phyloP scores from a whole-genome alignment of 495 filamentous ascomycete genomes.

The Penicillium paxilli region DNA sequence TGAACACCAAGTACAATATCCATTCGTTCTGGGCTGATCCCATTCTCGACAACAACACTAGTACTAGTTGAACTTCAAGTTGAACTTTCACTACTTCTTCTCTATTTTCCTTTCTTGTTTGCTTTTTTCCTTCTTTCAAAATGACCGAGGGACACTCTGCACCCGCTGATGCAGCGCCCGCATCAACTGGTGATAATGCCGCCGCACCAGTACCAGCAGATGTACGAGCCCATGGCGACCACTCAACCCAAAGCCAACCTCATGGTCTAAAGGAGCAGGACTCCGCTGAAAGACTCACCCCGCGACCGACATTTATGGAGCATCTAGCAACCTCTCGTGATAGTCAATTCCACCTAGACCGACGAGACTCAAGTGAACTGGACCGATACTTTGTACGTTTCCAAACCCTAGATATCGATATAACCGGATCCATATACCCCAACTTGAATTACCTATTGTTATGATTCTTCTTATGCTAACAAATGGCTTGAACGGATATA shows the following conservation, averaged over 20 bases:
- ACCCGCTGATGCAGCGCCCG: conserved; percentile 16
- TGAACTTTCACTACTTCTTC: not conserved
- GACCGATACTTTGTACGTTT: conserved; percentile 50
- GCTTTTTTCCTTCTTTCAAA: conserved; percentile 4
- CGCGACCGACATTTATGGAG: conserved; percentile 40
- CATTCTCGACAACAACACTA: too few species aligned
- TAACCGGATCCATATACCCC: too few species aligned
- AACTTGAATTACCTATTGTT: too few species aligned
- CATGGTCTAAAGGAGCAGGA: conserved; percentile 24
- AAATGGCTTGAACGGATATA: too few species aligned
- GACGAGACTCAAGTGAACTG: conserved; percentile 37
- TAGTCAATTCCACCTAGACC: conserved; percentile 34
- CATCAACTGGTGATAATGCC: conserved; percentile 11
- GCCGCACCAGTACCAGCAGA: conserved; percentile 32
- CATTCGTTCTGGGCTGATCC: conserved; percentile 1
- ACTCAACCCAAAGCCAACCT: conserved; percentile 12
- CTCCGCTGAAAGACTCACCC: conserved; percentile 29
- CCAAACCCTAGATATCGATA: too few species aligned
- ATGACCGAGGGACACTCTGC: conserved; percentile 23
- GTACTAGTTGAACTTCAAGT: too few species aligned
- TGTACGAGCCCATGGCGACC: conserved; percentile 17
- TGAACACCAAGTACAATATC: not conserved
- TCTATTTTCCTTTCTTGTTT: conserved; percentile 6
- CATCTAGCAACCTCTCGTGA: conserved; percentile 38
- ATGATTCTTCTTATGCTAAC: not conserved